Evolutionary conservation across 2,329 filamentous ascomycete species (phyloP), one percentile per base, ranked within the genome.

Genomic region (Apiospora aurea): DNA sequence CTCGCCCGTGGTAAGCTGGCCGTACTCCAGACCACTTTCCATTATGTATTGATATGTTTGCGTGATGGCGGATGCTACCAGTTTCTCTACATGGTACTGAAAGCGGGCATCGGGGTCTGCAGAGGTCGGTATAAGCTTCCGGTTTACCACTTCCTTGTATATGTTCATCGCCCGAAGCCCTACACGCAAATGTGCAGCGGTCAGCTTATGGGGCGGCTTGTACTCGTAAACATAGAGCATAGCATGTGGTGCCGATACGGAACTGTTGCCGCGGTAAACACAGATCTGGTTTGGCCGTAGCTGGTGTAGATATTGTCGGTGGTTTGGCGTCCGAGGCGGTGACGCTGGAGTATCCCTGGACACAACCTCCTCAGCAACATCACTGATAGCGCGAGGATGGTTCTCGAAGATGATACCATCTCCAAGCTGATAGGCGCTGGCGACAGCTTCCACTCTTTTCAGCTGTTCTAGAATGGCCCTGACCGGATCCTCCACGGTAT

Each of bases 11-110:
- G 79, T 81, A 49, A 87, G 71, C 38, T 81, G 78, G 16, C 85
- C 81, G 73, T 85, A 85, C 71, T 84, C 80, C 8, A 86, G 78
- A 0, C 86, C 83, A 18, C 77, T 78, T 69, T 83, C 75, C 16
- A 88, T 81, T 81, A 88, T 88, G 76, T 87, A 87, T 47, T 85
- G 81, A 74, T 85, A 88, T 0, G 81, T 83, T 77, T 88, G 83
- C 7, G 83, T 84, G 53, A 88, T 77, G 16, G 85, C 82, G 34
- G 85, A 81, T 13, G 82, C 79, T 0, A 83, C 78, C 8, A 85
- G 78, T 73, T 76, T 80, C 70, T 83, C 80, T 24, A 81, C 81
- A 46, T 80, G 73, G 66, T 84, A 81, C 53, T 78, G 72, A 67
- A 82, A 82, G 8, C 73, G 79, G n/a, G 79, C 81, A 3, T 80